Conservation (phyloP, 192 early-diverging fungal species). For the Diversispora eburnea region DNA sequence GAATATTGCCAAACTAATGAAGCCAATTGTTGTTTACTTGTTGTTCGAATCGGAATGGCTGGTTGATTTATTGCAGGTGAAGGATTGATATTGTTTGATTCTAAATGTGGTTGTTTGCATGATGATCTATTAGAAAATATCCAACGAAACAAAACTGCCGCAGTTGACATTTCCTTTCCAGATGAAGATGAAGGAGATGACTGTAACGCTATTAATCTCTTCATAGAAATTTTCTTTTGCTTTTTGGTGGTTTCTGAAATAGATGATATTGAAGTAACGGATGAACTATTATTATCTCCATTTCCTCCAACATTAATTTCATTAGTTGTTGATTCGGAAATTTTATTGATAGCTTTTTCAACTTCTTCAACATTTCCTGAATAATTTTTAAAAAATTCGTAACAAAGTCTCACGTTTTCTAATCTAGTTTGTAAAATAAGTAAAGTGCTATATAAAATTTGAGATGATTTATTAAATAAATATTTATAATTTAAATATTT, state of each 20-base stretch:
- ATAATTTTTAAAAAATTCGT: constrained; percentile 14
- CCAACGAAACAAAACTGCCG: constrained; percentile 9
- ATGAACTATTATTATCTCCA: not conserved
- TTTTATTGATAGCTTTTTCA: constrained; percentile 9
- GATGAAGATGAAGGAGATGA: constrained; percentile 1
- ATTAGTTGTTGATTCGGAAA: not conserved
- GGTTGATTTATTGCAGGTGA: not conserved
- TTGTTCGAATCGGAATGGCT: not conserved
- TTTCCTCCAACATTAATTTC: not conserved
- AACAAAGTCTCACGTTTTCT: constrained; percentile 3
- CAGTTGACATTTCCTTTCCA: constrained; percentile 16
- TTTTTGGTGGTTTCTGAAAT: not conserved
- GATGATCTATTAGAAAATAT: not conserved
- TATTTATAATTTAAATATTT: too few relatives aligned
- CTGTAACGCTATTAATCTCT: not conserved
- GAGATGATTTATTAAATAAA: too few relatives aligned
- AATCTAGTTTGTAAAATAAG: constrained; percentile 13
- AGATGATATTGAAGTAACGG: not conserved
- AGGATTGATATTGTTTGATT: not conserved
- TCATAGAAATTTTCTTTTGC: not conserved
- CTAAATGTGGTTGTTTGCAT: not conserved
- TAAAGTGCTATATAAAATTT: not conserved
- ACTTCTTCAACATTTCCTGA: not conserved
- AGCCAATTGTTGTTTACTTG: not conserved
- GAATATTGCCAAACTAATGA: not conserved